Percentiles rank a stretch among this genome's conserved stretches.
These are phyloP conservation scores for Rhytidhysteron rufulum DNA, from an alignment of 2,329 filamentous ascomycete species.

Conservation along the genomic window DNA sequence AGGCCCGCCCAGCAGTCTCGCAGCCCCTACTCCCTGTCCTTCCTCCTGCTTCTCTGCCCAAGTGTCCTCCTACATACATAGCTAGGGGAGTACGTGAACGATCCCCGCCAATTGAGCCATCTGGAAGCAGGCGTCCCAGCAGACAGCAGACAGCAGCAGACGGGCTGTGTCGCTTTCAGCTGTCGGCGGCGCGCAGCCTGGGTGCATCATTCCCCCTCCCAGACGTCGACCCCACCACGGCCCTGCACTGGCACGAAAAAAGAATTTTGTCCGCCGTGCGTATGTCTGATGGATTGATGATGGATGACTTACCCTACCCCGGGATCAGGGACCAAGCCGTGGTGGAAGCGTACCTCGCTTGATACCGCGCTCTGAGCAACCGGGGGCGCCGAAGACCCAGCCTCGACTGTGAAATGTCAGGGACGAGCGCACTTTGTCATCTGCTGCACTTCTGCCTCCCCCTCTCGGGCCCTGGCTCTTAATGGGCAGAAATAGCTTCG, in stretches of 20 bases:
- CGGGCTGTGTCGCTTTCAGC: background rate
- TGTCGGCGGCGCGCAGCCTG: background rate
- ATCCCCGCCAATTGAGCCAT: background rate
- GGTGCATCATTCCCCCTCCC: background rate
- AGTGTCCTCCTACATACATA: no score
- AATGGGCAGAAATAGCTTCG: no score
- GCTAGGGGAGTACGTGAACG: slow-evolving; percentile 1
- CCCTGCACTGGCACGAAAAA: no score
- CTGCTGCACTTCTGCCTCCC: no score
- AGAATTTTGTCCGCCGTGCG: slow-evolving; percentile 5
- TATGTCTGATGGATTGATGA: no score
- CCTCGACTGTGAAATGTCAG: slow-evolving; percentile 1
- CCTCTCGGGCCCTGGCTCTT: no score
- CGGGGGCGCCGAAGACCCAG: slow-evolving; percentile 5
- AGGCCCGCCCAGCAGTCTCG: no score
- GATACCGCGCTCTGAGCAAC: slow-evolving; percentile 2
- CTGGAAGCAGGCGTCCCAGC: slow-evolving; percentile 8
- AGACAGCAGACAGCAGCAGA: background rate
- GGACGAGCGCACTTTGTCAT: background rate
- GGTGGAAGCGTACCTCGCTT: slow-evolving; percentile 9
- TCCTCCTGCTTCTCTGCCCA: no score
- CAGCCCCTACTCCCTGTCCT: no score
- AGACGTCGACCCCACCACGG: slow-evolving; percentile 1
- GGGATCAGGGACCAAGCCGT: slow-evolving; percentile 12
- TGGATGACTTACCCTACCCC: slow-evolving; percentile 12